Evolutionary conservation across 2,329 filamentous ascomycete species (phyloP), one percentile per base, ranked within the genome.

Genomic region (Capronia epimyces): DNA sequence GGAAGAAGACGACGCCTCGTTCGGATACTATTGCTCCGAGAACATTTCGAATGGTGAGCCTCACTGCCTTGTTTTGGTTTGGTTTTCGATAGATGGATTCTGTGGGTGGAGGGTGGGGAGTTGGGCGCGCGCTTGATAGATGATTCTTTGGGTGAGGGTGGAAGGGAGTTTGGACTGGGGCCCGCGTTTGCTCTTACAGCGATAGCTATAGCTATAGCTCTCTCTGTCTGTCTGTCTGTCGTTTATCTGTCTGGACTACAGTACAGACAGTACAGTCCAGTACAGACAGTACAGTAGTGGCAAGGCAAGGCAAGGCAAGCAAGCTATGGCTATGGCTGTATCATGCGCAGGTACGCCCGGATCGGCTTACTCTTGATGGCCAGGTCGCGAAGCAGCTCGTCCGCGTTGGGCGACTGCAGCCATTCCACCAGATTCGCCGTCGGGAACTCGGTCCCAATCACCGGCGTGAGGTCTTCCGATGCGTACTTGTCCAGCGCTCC

Each of bases 341-440:
- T 34, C 8, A 34, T 34, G n/a, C 31, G 31, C 31, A 34, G n/a
- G 31, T 34, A 34, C 31, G 31, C 31, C 31, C 27, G 46, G 15
- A 32, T 43, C 25, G 42, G 15, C 72, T 60, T 68, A 84, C 82
- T 77, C 1, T 79, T 84, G 52, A 86, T 81, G 20, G 82, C 83
- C 0, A 87, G 70, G 59, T 87, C 84, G 0, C 79, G 75, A n/a
- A 86, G 64, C 13, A 84, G 68, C 42, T 82, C 78, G 49, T 86
- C 82, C 0, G 80, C 72, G 62, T 86, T 82, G 0, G 77, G 71
- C 0, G 80, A 77, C 24, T 87, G 81, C 31, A 87, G 70, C 60
- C 77, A 76, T 15, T 49, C 49, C 31, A 64, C 51, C 3, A 53
- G 42, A 31, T 53, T 49, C 15, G 46, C 63, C 27, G 61, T 60